Base-by-base conservation (phyloP, 1,139 yeast species). In the Hyphopichia pseudoburtonii region DNA sequence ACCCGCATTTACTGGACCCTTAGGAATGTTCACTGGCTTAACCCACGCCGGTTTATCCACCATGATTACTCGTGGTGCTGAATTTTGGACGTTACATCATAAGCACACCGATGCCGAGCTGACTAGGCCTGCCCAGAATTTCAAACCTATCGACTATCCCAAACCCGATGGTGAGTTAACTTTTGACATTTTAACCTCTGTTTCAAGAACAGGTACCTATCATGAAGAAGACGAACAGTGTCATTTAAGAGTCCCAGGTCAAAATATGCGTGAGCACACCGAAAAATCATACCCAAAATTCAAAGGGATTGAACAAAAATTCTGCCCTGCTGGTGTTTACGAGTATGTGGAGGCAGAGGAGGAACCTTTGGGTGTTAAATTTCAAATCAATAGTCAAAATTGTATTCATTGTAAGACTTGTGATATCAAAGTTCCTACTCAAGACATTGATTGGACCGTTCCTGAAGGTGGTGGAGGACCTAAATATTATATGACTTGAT, bases 401-500 rank as follows among this genome's bases (percentile, higher is more conserved):
- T 92, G 98, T 68, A 89, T 92, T 47, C 98, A 92, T 62, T 92
- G 98, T 68, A 92, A 92, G 65, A 90, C 97, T 1, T 92, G 98
- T 69, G 98, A 92, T 63, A 92, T 92, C 59, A 92, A 92, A 64
- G 94, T 85, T 12, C 98, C 98, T 8, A 73, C 88, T 0, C 97
- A 90, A 64, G 97, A 90, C 57, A 92, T 92, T 45, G 76, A 78
- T 56, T 92, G 98, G 98, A 77, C 82, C 7, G 96, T 88, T 12
- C 98, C 98, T 3, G 97, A 92, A 66, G 97, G 98, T 44, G 97
- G 97, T 28, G 97, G 85, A 57, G 98, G 98, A 8, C 98, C 98
- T 42, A 92, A 90, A 61, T 90, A 90, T 61, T 82, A 79, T 58
- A 78, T 84, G 83, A 78, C 89, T 2, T 84, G 57, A 54, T n/a